phyloP scores from a whole-genome alignment of 371 early-diverging fungal species.

The Mortierella sp. region DNA sequence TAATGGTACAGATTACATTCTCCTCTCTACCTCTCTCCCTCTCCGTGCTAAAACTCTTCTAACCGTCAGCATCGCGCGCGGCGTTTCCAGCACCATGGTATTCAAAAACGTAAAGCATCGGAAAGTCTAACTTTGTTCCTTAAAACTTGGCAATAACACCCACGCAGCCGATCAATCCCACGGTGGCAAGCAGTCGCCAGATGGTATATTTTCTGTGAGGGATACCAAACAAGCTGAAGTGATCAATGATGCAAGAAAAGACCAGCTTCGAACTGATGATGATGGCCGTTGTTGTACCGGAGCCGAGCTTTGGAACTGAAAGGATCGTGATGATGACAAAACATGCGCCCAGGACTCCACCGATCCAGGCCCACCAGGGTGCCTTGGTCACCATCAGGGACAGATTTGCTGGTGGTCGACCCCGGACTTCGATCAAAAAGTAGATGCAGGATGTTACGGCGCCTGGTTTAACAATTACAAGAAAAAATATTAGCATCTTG shows the following conservation, averaged over 20 bases:
- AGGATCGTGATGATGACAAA: constrained; percentile 65
- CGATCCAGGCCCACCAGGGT: constrained; percentile 58
- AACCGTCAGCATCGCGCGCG: no score
- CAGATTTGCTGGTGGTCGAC: constrained; percentile 45
- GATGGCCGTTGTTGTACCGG: constrained; percentile 60
- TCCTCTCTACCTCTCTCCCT: no score
- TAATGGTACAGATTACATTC: no score
- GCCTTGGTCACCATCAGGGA: constrained; percentile 23
- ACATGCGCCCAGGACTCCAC: constrained; percentile 61
- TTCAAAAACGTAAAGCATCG: no score
- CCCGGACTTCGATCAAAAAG: constrained; percentile 46
- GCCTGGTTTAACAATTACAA: constrained; percentile 19
- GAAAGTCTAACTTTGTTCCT: not conserved
- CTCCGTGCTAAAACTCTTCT: no score
- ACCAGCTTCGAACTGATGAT: constrained; percentile 63
- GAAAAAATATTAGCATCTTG: no score
- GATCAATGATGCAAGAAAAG: constrained; percentile 62
- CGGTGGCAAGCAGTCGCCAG: constrained; percentile 63
- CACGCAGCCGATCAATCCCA: constrained; percentile 63
- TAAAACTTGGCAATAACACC: constrained; percentile 59
- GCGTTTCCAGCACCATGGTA: no score
- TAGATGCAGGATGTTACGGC: constrained; percentile 44
- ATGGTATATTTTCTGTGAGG: constrained; percentile 53
- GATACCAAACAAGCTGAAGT: constrained; percentile 60
- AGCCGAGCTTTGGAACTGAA: constrained; percentile 60